These are phyloP conservation scores for Xerocomus spinulosus DNA, from an alignment of 768 basidiomycete species.

Conservation along the genomic window DNA sequence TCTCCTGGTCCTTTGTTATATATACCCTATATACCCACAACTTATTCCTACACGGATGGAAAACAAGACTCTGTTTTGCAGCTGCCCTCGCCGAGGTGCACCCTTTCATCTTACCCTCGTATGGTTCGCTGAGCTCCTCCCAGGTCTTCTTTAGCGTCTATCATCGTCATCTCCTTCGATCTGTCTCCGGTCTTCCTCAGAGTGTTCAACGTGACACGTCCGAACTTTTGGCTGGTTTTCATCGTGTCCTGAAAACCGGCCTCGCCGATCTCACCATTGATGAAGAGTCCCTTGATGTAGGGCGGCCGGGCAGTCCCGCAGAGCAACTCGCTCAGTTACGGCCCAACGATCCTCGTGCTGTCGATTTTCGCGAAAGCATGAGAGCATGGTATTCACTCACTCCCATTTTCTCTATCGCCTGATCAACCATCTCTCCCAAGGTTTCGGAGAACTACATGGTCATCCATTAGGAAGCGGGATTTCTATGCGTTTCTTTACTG, in stretches of 20 bases:
- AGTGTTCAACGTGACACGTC: conserved; percentile 41
- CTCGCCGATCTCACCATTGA: conserved; percentile 54
- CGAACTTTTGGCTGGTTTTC: conserved; percentile 57
- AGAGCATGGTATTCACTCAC: conserved; percentile 44
- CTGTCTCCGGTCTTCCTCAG: conserved; percentile 45
- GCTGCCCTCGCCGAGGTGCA: conserved; percentile 57
- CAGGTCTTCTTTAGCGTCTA: conserved; percentile 71
- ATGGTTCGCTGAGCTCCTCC: neutral
- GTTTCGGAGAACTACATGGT: conserved; percentile 77
- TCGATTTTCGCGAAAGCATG: conserved; percentile 66
- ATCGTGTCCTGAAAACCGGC: conserved; percentile 62
- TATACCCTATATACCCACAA: conserved; percentile 42
- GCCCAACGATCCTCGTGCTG: conserved; percentile 60
- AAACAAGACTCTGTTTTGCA: conserved; percentile 38
- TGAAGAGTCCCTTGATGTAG: conserved; percentile 45
- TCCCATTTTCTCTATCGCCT: neutral
- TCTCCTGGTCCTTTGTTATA: conserved; percentile 60
- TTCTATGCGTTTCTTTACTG: conserved; percentile 77
- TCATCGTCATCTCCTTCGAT: conserved; percentile 46
- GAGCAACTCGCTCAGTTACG: conserved; percentile 57
- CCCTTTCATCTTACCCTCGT: neutral
- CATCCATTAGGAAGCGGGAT: conserved; percentile 57
- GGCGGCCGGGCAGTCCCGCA: conserved; percentile 56
- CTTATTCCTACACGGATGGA: conserved; percentile 41
- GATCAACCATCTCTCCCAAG: conserved; percentile 26